phyloP scores from a whole-genome alignment of 768 basidiomycete species.

The Suillus lakei region DNA sequence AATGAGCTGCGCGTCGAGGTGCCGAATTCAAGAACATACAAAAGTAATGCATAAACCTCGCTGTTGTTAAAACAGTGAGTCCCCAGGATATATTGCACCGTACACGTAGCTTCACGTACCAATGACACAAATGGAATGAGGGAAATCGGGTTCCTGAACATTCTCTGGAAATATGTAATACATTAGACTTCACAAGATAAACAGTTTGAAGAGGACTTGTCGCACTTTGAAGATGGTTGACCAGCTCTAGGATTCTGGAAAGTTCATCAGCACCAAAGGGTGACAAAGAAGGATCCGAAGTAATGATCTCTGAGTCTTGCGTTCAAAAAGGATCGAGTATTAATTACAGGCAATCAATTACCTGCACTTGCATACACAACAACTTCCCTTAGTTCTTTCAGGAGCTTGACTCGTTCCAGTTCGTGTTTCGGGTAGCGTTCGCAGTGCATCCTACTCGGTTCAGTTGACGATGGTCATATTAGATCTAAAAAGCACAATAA shows the following conservation, averaged over 20 bases:
- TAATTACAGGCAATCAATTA: slow-evolving; percentile 9
- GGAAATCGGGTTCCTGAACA: background rate
- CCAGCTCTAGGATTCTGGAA: slow-evolving; percentile 9
- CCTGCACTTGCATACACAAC: slow-evolving; percentile 20
- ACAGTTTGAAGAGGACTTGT: background rate
- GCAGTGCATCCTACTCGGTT: slow-evolving; percentile 11
- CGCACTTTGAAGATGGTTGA: slow-evolving; percentile 14
- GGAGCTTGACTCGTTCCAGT: background rate
- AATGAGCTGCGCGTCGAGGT: background rate
- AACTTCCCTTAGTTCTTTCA: slow-evolving; percentile 9
- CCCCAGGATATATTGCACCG: background rate
- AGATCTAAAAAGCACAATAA: background rate
- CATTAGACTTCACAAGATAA: background rate
- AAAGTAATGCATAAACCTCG: slow-evolving; percentile 48
- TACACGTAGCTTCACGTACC: background rate
- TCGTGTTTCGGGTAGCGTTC: slow-evolving; percentile 7
- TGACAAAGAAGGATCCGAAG: slow-evolving; percentile 8
- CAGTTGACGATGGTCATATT: background rate
- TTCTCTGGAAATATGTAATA: background rate
- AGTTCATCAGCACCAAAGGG: slow-evolving; percentile 10
- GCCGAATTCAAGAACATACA: slow-evolving; percentile 29
- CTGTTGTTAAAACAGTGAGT: slow-evolving; percentile 24
- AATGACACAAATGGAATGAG: slow-evolving; percentile 6
- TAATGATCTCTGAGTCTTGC: slow-evolving; percentile 6
- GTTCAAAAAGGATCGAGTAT: slow-evolving; percentile 8